These are phyloP conservation scores for Yarrowia sp. DNA, from an alignment of 805 yeast genomes.

Conservation along the genomic window DNA sequence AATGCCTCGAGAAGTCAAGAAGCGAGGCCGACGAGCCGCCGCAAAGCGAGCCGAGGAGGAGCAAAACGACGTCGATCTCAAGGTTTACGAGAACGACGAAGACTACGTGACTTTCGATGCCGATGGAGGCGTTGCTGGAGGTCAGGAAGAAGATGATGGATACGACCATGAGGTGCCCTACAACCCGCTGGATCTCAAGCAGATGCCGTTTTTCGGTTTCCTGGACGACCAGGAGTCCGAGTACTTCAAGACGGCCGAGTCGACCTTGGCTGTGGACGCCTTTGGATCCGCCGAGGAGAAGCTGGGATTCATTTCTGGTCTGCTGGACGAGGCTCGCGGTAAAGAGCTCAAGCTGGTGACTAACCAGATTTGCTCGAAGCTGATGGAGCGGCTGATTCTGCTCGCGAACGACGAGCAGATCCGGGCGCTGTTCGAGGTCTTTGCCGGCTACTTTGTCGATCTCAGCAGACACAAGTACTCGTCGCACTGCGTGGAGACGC, in stretches of 20 bases:
- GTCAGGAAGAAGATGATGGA: not conserved
- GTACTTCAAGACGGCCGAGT: constrained; percentile 90
- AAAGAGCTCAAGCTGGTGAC: constrained; percentile 90
- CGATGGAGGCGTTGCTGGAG: constrained; percentile 14
- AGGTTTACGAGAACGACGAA: constrained; percentile 10
- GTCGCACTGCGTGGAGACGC: constrained; percentile 89
- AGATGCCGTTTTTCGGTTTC: constrained; percentile 66
- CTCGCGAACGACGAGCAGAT: constrained; percentile 63
- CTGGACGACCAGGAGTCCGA: constrained; percentile 82
- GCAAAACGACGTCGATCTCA: constrained; percentile 1
- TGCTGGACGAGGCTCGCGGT: constrained; percentile 81
- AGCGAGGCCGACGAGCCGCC: constrained; percentile 27
- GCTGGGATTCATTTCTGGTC: constrained; percentile 66
- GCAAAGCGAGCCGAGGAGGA: constrained; percentile 25
- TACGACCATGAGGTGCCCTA: constrained; percentile 3
- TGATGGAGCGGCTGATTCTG: constrained; percentile 81
- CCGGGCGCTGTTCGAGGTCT: constrained; percentile 60
- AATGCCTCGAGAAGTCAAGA: constrained; percentile 26
- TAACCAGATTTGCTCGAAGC: constrained; percentile 90
- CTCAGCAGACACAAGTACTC: constrained; percentile 85
- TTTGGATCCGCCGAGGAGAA: constrained; percentile 74
- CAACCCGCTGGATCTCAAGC: constrained; percentile 19
- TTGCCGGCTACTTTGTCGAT: constrained; percentile 71
- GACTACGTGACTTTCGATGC: constrained; percentile 5
- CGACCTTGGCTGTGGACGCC: constrained; percentile 75